phyloP scores from a whole-genome alignment of 139 green algal genomes.

The Limnomonas spitsbergensis region DNA sequence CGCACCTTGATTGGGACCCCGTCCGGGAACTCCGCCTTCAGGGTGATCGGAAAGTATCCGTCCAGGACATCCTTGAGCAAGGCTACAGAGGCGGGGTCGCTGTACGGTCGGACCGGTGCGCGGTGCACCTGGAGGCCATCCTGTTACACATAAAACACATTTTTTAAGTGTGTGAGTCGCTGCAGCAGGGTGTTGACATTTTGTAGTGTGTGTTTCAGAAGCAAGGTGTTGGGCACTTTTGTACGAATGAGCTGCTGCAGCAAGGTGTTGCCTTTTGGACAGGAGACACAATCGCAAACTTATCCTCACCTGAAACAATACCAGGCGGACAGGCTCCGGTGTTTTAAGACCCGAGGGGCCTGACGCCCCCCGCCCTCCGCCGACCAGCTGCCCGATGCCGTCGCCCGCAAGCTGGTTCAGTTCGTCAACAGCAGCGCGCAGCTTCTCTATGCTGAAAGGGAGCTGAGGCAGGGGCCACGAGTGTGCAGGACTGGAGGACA shows the following conservation, averaged over 20 bases:
- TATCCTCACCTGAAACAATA: too few species aligned
- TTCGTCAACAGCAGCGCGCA: not conserved
- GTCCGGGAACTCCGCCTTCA: slow-evolving; percentile 47
- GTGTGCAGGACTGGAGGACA: too few species aligned
- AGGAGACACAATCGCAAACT: too few species aligned
- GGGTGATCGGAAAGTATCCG: slow-evolving; percentile 22
- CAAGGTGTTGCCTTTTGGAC: too few species aligned
- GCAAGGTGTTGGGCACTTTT: too few species aligned
- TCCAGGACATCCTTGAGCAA: slow-evolving; percentile 27
- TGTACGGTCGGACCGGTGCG: slow-evolving; percentile 23
- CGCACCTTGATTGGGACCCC: slow-evolving; percentile 47
- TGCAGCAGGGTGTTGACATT: too few species aligned
- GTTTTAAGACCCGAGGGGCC: slow-evolving; percentile 31
- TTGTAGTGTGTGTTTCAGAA: too few species aligned
- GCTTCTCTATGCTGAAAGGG: not conserved
- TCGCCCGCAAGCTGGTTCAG: slow-evolving; percentile 26
- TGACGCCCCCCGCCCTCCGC: slow-evolving; percentile 17
- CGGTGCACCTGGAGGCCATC: slow-evolving; percentile 41
- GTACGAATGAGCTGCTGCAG: too few species aligned
- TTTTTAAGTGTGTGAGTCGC: too few species aligned
- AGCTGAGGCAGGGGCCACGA: not conserved
- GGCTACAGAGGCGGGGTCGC: slow-evolving; percentile 15
- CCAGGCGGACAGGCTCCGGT: slow-evolving; percentile 34
- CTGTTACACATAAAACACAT: too few species aligned
- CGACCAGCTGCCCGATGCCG: slow-evolving; percentile 45